phyloP scores from a whole-genome alignment of 176 grass and related monocot genomes.

The Alloteropsis semialata region DNA sequence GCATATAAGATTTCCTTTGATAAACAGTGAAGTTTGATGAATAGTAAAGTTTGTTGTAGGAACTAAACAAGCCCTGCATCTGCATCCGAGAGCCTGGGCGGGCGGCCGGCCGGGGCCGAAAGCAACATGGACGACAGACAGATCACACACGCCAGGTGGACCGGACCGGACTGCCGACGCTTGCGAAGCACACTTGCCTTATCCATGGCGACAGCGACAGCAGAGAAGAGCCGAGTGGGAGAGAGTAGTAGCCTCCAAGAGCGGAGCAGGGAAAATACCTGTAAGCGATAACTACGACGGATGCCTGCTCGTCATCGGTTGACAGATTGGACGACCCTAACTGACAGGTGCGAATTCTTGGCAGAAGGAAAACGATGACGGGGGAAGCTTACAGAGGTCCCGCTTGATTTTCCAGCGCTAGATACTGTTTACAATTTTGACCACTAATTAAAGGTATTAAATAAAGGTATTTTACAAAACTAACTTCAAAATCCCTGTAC shows the following conservation, averaged over 20 bases:
- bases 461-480: no score
- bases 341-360: no score
- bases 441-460: no score
- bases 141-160: not conserved
- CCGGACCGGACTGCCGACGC: not conserved
- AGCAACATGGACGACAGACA: not conserved
- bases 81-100: not conserved
- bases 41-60: no score
- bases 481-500: no score
- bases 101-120: not conserved
- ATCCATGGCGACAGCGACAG: constrained; percentile 6
- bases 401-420: no score
- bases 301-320: not conserved
- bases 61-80: no score
- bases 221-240: not conserved
- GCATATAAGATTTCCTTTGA: no score
- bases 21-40: no score
- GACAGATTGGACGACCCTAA: not conserved
- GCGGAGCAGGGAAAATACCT: not conserved
- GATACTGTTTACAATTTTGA: no score
- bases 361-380: no score
- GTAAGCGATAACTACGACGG: not conserved
- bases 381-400: no score
- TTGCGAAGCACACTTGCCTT: not conserved
- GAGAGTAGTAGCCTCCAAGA: not conserved